phyloP scores from a whole-genome alignment of 2,329 filamentous ascomycete genomes.

The Calcarisporium arbuscula region DNA sequence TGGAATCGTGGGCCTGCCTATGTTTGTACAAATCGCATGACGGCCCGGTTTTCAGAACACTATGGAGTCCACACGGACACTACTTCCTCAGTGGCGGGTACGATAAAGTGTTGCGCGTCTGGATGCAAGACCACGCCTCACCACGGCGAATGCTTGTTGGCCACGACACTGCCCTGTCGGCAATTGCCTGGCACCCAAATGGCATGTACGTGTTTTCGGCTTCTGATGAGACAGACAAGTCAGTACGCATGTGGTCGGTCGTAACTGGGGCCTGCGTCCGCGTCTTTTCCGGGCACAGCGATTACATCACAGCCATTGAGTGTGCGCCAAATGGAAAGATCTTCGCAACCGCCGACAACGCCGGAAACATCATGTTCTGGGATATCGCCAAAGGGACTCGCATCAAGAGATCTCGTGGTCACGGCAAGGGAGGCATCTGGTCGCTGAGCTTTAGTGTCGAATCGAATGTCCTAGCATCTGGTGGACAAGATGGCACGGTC shows the following conservation, averaged over 20 bases:
- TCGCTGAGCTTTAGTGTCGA: slow-evolving; percentile 91
- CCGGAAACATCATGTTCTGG: slow-evolving; percentile 91
- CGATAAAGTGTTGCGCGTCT: slow-evolving; percentile 85
- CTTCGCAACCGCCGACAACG: slow-evolving; percentile 82
- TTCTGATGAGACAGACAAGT: slow-evolving; percentile 77
- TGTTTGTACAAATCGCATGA: slow-evolving; percentile 93
- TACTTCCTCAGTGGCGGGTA: slow-evolving; percentile 87
- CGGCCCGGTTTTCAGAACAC: slow-evolving; percentile 79
- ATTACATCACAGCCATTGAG: slow-evolving; percentile 77
- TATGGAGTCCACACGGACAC: slow-evolving; percentile 89
- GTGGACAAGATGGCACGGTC: slow-evolving; percentile 86
- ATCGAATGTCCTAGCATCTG: slow-evolving; percentile 82
- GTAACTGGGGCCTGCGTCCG: slow-evolving; percentile 80
- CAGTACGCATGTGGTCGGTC: slow-evolving; percentile 96
- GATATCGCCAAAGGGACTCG: slow-evolving; percentile 79
- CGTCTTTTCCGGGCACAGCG: slow-evolving; percentile 85
- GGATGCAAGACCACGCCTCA: slow-evolving; percentile 88
- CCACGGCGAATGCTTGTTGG: slow-evolving; percentile 83
- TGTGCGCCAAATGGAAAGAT: slow-evolving; percentile 85
- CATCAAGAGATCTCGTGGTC: slow-evolving; percentile 88
- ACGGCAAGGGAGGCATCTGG: slow-evolving; percentile 90
- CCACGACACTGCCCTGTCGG: slow-evolving; percentile 89
- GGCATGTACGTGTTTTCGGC: slow-evolving; percentile 90
- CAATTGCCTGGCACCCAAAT: slow-evolving; percentile 91
- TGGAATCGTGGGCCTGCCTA: slow-evolving; percentile 86